Base-by-base conservation (phyloP, 805 yeast genomes). In the Candida boidinii region DNA sequence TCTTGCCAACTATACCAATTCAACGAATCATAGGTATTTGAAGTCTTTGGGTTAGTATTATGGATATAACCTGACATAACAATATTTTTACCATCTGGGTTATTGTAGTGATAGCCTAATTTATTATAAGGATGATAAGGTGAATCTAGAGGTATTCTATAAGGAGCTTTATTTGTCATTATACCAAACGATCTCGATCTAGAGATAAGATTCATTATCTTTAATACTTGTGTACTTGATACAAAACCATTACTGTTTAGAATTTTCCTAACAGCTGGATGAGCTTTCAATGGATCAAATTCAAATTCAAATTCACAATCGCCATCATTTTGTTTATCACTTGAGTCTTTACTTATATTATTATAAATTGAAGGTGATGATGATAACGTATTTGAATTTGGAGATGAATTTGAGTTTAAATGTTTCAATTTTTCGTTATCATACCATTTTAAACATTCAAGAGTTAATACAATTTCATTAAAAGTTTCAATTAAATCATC, bases 1-100 rank as follows among this genome's bases (percentile, higher is more conserved):
- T 58, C 63, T 30, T 46, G 41, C 62, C 62, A 58, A 23, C 60
- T 53, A 34, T 50, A 56, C 54, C 58, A 57, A 22, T 54, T 44
- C 5, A 48, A 51, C 12, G 36, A 36, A 28, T 53, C 53, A 30
- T 46, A 39, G 2, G 35, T 14, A 4, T 37, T 39, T 5, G 48
- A 33, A 3, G 52, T 44, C 26, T 39, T 41, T 9, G 48, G 45
- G 23, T 46, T 45, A 1, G 51, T 49, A 25, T 41, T 39, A 18
- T 50, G 52, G 15, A 45, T 47, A 23, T 41, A 42, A 17, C 33
- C 39, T n/a, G 51, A 44, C 43, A 41, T 5, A 7, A 26, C 42
- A 9, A 18, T 27, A 17, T 43, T 38, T 6, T 38, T 37, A 2
- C 48, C 48, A 10, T 37, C 35, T 10, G 53, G 45, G 20, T 48